Evolutionary conservation across 208 protist genomes (phyloP), one percentile per base, ranked within the genome.

Genomic region (Acanthamoeba healyi): DNA sequence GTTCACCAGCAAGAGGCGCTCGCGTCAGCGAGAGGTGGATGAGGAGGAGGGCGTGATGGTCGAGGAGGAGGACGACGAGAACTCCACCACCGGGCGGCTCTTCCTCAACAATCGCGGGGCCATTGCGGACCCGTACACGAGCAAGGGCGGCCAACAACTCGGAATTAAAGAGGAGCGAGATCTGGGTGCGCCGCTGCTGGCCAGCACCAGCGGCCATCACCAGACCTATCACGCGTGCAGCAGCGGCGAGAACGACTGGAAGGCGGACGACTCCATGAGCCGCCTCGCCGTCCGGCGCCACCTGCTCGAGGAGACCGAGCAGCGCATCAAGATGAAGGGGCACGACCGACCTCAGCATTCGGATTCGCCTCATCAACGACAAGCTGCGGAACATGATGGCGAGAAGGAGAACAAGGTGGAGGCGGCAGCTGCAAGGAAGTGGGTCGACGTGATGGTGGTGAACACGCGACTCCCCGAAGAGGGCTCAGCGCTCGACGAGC

Each of bases 21-120:
- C 67, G 32, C 32, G 67, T 3, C 67, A 34, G 22, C 32, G 24
- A 0, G 67, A 79, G 22, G 15, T 44, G 2, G 32, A 15, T 17
- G 67, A 38, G 22, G 34, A 79, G 36, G 67, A 79, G 38, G 67
- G 67, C 29, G 67, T 79, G 34, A 79, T 79, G 67, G 67, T 79
- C 34, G 67, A 79, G 15, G 67, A 79, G 67, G 67, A 79, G 19
- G 67, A 79, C 19, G 67, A 79, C 36, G 67, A 46, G 38, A 44
- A 38, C 61, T n/a, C n/a, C n/a, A n/a, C n/a, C n/a, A 0, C 19
- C 51, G 19, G 17, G 51, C 51, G 14, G 17, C 51, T 22, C 17
- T 22, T n/a, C 51, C 51, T 61, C 54, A 61, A 61, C 54, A 61
- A 61, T 22, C 54, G 54, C 0, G 54, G 54, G 44, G 44, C 44